phyloP scores from a whole-genome alignment of 2,329 filamentous ascomycete genomes.

The Thielaviopsis musarum region DNA sequence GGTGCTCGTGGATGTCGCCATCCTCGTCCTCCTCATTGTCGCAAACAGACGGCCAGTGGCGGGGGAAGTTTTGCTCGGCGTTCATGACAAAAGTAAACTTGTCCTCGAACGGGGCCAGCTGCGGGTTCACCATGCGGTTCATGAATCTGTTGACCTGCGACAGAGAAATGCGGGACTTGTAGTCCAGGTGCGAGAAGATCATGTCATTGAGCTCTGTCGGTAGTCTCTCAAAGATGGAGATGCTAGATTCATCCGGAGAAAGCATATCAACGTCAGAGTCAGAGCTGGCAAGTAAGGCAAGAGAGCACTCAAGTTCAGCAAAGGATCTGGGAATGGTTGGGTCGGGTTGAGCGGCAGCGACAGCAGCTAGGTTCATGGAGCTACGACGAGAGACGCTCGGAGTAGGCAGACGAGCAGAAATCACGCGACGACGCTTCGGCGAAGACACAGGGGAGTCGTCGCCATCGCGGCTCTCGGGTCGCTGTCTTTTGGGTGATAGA shows the following conservation, averaged over 20 bases:
- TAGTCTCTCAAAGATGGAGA: constrained; percentile 18
- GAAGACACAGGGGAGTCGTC: constrained; percentile 5
- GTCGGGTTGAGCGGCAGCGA: not conserved
- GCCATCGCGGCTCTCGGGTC: not conserved
- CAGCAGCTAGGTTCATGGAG: constrained; percentile 8
- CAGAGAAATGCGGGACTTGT: constrained; percentile 24
- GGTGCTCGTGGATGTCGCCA: constrained; percentile 21
- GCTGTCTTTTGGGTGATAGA: not conserved
- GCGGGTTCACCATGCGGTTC: constrained; percentile 20
- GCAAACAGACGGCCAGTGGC: constrained; percentile 22
- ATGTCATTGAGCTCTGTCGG: constrained; percentile 20
- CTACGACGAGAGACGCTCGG: constrained; percentile 9
- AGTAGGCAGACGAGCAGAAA: constrained; percentile 8
- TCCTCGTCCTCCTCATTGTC: not conserved
- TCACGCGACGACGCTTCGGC: constrained; percentile 7
- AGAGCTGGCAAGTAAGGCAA: constrained; percentile 4
- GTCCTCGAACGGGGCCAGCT: constrained; percentile 19
- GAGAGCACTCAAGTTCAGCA: constrained; percentile 8
- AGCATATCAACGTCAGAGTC: not conserved
- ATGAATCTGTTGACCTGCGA: constrained; percentile 23
- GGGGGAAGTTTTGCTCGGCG: constrained; percentile 24
- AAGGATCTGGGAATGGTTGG: constrained; percentile 9
- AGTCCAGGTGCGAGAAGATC: constrained; percentile 22
- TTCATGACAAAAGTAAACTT: constrained; percentile 26
- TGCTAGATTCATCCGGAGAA: not conserved